A percentile compares a stretch with the other conserved stretches of the same genome.
Evolutionary conservation across 2,329 filamentous ascomycete species (phyloP).

Genomic region (Neoscytalidium dimidiatum): DNA sequence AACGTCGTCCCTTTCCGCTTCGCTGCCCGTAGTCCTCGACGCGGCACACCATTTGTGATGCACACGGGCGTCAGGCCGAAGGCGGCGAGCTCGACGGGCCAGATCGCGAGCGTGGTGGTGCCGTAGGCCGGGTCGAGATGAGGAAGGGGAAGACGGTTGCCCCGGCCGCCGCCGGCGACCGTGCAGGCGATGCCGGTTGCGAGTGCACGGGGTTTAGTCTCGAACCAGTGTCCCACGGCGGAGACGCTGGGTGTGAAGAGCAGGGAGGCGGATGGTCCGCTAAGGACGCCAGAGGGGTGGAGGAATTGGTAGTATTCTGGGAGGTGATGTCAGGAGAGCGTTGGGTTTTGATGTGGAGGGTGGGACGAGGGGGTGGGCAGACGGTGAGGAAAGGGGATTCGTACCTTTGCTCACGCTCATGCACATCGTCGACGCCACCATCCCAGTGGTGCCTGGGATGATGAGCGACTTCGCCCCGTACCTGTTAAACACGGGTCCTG

Average conservation of each 20-base stretch:
- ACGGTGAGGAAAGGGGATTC: background rate
- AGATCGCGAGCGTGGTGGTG: conserved; percentile 46
- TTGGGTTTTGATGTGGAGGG: background rate
- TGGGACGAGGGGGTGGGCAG: background rate
- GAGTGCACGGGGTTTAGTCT: conserved; percentile 35
- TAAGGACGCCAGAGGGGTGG: conserved; percentile 41
- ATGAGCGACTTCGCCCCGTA: conserved; percentile 34
- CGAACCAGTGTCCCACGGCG: conserved; percentile 43
- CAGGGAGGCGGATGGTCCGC: conserved; percentile 40
- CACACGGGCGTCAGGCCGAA: conserved; percentile 49
- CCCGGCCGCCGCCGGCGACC: conserved; percentile 37
- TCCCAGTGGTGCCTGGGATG: conserved; percentile 32
- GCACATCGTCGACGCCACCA: conserved; percentile 31
- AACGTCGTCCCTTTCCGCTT: conserved; percentile 58
- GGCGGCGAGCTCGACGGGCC: conserved; percentile 50
- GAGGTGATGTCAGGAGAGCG: background rate
- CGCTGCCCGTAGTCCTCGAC: conserved; percentile 49
- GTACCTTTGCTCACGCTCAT: conserved; percentile 32
- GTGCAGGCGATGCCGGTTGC: conserved; percentile 43
- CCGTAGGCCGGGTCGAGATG: too few relatives aligned
- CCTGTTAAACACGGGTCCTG: conserved; percentile 41
- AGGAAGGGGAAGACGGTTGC: conserved; percentile 40
- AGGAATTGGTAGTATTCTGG: conserved; percentile 45
- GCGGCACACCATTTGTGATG: conserved; percentile 49
- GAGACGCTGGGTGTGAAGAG: conserved; percentile 40